Evolutionary conservation across 192 early-diverging fungal species (phyloP).

Genomic region (Entrophospora sp.): DNA sequence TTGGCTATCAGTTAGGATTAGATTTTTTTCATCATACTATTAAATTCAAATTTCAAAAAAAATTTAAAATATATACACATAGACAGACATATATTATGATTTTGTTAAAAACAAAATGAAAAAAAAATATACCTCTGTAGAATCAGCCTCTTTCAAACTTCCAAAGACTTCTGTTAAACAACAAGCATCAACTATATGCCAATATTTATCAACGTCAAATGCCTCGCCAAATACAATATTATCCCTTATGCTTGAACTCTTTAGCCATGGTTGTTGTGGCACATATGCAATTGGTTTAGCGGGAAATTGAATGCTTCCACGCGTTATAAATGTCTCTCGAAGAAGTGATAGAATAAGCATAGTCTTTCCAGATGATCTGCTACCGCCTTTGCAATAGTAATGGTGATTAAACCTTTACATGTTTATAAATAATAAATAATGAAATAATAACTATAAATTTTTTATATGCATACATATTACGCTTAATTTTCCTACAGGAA

Average conservation of each 20-base stretch:
- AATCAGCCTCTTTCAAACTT: constrained; percentile 45
- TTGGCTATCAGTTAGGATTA: constrained; percentile 83
- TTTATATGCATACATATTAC: constrained; percentile 39
- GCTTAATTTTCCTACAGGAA: constrained; percentile 39
- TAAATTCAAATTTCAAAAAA: too few relatives aligned
- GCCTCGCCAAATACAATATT: constrained; percentile 62
- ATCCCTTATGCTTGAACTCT: constrained; percentile 56
- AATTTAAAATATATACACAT: too few relatives aligned
- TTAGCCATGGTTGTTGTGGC: constrained; percentile 59
- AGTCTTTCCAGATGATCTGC: constrained; percentile 85
- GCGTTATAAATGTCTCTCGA: constrained; percentile 42
- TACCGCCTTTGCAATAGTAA: too few relatives aligned
- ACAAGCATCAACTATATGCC: constrained; percentile 45
- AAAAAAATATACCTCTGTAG: constrained; percentile 38
- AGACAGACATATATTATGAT: too few relatives aligned
- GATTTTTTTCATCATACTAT: constrained; percentile 68
- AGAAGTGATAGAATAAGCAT: constrained; percentile 71
- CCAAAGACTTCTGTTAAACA: constrained; percentile 51
- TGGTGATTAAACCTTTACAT: too few relatives aligned
- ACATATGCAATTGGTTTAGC: constrained; percentile 64
- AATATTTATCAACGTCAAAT: constrained; percentile 44
- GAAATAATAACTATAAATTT: too few relatives aligned
- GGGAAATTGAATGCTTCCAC: constrained; percentile 33
- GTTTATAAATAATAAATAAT: too few relatives aligned
- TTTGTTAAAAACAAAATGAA: neutral